Base-by-base conservation (phyloP, 768 basidiomycete genomes). In the Hemileccinum rubropunctum region DNA sequence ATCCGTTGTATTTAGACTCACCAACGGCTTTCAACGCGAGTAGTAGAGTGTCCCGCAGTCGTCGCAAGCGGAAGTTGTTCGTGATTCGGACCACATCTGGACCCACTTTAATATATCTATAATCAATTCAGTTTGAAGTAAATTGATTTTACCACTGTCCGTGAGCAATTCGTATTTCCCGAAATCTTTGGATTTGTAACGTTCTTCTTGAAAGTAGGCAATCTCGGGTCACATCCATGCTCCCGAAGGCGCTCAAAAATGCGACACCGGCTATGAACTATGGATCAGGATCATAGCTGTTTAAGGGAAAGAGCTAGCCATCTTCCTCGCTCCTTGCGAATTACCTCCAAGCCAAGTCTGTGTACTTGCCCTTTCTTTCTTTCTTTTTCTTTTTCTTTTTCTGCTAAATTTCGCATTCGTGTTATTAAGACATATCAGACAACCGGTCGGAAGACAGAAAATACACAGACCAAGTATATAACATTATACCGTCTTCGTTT, bases 161-260 rank as follows among this genome's bases (percentile, higher is more conserved):
- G 45, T 58, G 20, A 58, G 57, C 2, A 35, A 30, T 11, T n/a
- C n/a, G 38, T 32, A 35, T 1, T 28, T 28, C 27, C 13, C 38
- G 20, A 58, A 56, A 20, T 21, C 35, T n/a, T n/a, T n/a, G 8
- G 20, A 20, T 1, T 12, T 3, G 10, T 21, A 28, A 9, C 0
- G 20, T 0, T 7, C 14, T 8, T 1, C 4, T 28, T 34, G n/a
- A 42, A 44, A 18, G 15, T 35, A 33, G 1, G 4, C 2, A 7
- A 58, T 38, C 45, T 57, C 54, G 2, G 30, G 15, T 8, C 10
- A 33, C 50, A 58, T 6, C 54, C 54, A 9, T 36, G 42, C 14
- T 45, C 15, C 1, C 15, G 3, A 9, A 58, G 51, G 30, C 42
- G 55, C 5, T 30, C 8, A 8, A 58, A 36, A n/a, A 58, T 58